Evolutionary conservation across 208 protist species (phyloP).

Genomic region (Acanthamoeba healyi): DNA sequence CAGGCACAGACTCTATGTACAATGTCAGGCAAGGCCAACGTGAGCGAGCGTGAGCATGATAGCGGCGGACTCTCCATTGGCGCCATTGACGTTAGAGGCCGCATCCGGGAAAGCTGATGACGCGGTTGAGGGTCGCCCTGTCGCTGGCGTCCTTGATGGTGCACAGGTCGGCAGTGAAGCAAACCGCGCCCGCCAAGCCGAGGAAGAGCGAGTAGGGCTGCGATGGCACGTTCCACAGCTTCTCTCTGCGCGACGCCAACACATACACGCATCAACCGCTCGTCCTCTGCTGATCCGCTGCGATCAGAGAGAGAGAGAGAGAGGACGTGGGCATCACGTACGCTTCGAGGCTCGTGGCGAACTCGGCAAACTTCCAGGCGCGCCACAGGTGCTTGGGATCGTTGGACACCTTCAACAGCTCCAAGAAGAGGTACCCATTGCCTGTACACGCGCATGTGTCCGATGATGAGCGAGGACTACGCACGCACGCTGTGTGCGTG

Average conservation of each 20-base stretch:
- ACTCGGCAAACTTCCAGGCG: slow-evolving; percentile 38
- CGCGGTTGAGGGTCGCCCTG: neutral
- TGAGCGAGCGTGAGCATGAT: too few relatives aligned
- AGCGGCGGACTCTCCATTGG: too few relatives aligned
- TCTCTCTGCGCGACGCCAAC: neutral
- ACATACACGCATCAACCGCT: neutral
- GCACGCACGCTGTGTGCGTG: too few relatives aligned
- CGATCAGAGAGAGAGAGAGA: too few relatives aligned
- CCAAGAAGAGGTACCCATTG: slow-evolving; percentile 54
- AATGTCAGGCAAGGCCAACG: too few relatives aligned
- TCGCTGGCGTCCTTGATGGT: neutral
- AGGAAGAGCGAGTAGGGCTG: slow-evolving; percentile 67
- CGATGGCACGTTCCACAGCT: slow-evolving; percentile 57
- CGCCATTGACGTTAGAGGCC: neutral
- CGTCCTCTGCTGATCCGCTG: too few relatives aligned
- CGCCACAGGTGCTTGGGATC: slow-evolving; percentile 56
- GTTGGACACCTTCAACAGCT: slow-evolving; percentile 20
- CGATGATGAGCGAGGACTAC: too few relatives aligned
- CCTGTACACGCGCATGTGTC: neutral
- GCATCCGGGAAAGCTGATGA: neutral
- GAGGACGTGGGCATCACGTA: too few relatives aligned
- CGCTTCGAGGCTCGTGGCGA: slow-evolving; percentile 11
- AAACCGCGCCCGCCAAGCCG: slow-evolving; percentile 6
- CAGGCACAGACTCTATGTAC: too few relatives aligned
- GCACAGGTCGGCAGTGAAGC: slow-evolving; percentile 25